Evolutionary conservation across 805 yeast genomes (phyloP).

Genomic region (Sungouiella blattae): DNA sequence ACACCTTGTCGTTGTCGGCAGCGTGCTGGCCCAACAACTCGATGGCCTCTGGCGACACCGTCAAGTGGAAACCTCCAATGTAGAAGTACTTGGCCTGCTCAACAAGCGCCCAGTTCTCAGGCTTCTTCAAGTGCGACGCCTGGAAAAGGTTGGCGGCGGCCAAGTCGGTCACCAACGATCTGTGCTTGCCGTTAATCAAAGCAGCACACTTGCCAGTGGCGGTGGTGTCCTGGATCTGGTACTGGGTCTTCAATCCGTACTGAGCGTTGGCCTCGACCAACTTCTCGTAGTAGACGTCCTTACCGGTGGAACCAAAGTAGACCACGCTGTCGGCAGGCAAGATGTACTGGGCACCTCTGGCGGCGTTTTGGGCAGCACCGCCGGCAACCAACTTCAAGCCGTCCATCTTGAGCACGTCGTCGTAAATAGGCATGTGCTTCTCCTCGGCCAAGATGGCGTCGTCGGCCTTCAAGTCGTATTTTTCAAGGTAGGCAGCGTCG

Average conservation of each 20-base stretch:
- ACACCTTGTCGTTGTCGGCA: constrained; percentile 71
- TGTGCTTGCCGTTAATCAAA: constrained; percentile 77
- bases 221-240: constrained; percentile 70
- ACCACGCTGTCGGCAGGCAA: constrained; percentile 79
- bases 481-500: constrained; percentile 61
- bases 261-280: constrained; percentile 76
- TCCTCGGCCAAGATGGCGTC: constrained; percentile 90
- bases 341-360: constrained; percentile 95
- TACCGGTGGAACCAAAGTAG: constrained; percentile 95
- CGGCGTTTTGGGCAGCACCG: constrained; percentile 99
- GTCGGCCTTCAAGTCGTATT: constrained; percentile 82
- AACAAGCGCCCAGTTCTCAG: constrained; percentile 86
- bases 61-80: constrained; percentile 98
- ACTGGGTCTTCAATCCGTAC: constrained; percentile 85
- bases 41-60: constrained; percentile 96
- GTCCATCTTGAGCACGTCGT: constrained; percentile 62
- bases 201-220: constrained; percentile 99
- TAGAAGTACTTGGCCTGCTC: constrained; percentile 79
- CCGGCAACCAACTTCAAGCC: constrained; percentile 83
- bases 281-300: constrained; percentile 81
- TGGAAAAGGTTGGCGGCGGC: constrained; percentile 98
- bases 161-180: constrained; percentile 93
- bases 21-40: constrained; percentile 89
- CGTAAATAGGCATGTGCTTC: constrained; percentile 80
- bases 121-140: constrained; percentile 78